Conservation (phyloP, 169 alveolate genomes). For the Eimeria nieschulzi region DNA sequence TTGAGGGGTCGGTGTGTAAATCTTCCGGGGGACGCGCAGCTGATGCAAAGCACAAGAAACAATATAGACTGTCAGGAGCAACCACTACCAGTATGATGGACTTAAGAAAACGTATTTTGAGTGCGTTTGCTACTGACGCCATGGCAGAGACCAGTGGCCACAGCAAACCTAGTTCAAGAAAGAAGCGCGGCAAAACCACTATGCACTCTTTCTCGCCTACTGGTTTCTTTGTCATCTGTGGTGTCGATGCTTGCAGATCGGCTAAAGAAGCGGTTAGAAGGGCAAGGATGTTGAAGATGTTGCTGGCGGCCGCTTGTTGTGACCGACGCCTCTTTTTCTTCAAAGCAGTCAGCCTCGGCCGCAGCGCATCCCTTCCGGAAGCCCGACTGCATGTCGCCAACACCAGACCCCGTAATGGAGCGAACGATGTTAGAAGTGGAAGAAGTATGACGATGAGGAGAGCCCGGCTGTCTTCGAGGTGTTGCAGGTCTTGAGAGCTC, state of each 20-base stretch:
- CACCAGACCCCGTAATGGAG: constrained; percentile 43
- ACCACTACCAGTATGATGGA: neutral
- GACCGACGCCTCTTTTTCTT: constrained; percentile 19
- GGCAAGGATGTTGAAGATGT: constrained; percentile 9
- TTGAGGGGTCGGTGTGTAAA: constrained; percentile 57
- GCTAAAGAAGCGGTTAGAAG: constrained; percentile 36
- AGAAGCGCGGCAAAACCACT: too few relatives aligned
- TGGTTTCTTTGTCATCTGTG: constrained; percentile 41
- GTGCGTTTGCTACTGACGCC: too few relatives aligned
- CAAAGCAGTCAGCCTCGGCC: constrained; percentile 23
- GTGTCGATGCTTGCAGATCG: constrained; percentile 57
- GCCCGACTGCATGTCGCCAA: constrained; percentile 38
- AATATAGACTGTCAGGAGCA: neutral
- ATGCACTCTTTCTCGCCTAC: neutral
- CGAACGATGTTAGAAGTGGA: constrained; percentile 60
- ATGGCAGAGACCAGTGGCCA: too few relatives aligned
- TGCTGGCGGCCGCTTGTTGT: constrained; percentile 44
- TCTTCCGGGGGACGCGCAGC: constrained; percentile 34
- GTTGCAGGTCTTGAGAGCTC: constrained; percentile 16
- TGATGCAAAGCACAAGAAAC: neutral
- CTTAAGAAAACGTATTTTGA: neutral
- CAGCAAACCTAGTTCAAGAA: too few relatives aligned
- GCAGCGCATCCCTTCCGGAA: constrained; percentile 19
- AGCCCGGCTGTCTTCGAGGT: neutral
- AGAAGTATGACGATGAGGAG: constrained; percentile 14